These are phyloP conservation scores for Pistacia atlantica DNA, from an alignment of 345 rosid species.

Conservation along the genomic window DNA sequence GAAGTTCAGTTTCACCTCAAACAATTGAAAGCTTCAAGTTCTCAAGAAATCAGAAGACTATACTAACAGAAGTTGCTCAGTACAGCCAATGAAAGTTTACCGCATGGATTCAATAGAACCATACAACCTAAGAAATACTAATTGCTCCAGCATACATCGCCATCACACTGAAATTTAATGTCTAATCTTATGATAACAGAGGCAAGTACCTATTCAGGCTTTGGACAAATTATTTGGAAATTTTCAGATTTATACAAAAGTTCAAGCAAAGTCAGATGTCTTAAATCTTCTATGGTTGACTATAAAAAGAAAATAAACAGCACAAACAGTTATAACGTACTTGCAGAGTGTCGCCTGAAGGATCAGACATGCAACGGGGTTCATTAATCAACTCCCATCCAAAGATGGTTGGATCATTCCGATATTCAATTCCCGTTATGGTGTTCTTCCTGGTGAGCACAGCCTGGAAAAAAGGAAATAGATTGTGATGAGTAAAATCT, in stretches of 20 bases:
- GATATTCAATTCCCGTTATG: slow-evolving; percentile 79
- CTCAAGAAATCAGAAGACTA: not conserved
- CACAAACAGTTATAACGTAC: slow-evolving; percentile 46
- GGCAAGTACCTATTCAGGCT: not conserved
- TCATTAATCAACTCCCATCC: slow-evolving; percentile 97
- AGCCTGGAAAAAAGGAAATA: slow-evolving; percentile 46
- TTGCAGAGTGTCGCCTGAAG: slow-evolving; percentile 91
- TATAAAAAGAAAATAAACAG: not conserved
- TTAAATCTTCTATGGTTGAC: not conserved
- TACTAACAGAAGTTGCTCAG: not conserved
- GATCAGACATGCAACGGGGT: slow-evolving; percentile 91
- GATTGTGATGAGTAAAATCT: slow-evolving; percentile 12
- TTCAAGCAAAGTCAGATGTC: not conserved
- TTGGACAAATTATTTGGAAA: not conserved
- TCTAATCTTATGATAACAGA: not conserved
- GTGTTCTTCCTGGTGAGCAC: slow-evolving; percentile 85
- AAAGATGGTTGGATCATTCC: slow-evolving; percentile 89
- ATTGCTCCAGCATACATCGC: not conserved
- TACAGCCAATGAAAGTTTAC: not conserved
- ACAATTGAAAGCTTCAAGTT: not conserved
- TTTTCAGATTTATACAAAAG: not conserved
- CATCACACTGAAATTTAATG: not conserved
- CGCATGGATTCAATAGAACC: not conserved
- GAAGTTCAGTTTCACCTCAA: slow-evolving; percentile 1
- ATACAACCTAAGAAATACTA: slow-evolving; percentile 8